phyloP scores from a whole-genome alignment of 2,329 filamentous ascomycete genomes.

The Neopestalotiopsis sp. region DNA sequence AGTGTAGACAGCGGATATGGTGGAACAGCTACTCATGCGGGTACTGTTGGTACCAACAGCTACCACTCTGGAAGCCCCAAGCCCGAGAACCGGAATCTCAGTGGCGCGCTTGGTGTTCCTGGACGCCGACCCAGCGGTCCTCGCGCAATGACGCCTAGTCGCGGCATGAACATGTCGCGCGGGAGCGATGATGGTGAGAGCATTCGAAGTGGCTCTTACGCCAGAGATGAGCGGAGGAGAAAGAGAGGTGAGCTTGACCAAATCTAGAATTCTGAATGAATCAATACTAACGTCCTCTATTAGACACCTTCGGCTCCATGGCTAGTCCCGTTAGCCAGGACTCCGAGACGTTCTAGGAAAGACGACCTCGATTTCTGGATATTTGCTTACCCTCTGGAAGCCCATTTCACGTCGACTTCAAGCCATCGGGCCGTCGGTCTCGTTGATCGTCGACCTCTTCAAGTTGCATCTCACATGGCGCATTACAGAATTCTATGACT shows the following conservation, averaged over 20 bases:
- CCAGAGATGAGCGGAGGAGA: conserved; percentile 49
- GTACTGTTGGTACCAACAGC: conserved; percentile 45
- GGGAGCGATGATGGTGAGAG: conserved; percentile 50
- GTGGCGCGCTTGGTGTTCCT: conserved; percentile 57
- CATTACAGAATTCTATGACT: not conserved
- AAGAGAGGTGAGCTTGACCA: conserved; percentile 59
- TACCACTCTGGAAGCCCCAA: conserved; percentile 58
- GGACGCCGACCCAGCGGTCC: conserved; percentile 62
- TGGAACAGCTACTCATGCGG: conserved; percentile 47
- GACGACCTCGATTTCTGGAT: conserved; percentile 35
- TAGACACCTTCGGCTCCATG: conserved; percentile 60
- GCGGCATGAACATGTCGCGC: conserved; percentile 40
- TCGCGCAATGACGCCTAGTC: conserved; percentile 66
- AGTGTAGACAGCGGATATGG: conserved; percentile 61
- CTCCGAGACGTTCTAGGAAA: conserved; percentile 58
- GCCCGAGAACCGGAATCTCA: conserved; percentile 63
- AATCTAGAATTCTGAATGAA: conserved; percentile 20
- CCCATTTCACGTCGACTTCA: conserved; percentile 37
- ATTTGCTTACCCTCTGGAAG: conserved; percentile 31
- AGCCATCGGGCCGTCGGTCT: conserved; percentile 11
- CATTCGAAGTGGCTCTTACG: conserved; percentile 31
- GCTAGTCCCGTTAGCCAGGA: conserved; percentile 51
- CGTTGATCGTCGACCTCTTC: not conserved
- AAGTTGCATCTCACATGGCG: not conserved
- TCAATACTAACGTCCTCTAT: not conserved